A percentile compares a stretch with the other conserved stretches of the same genome.
These are phyloP conservation scores for Oxytropis ochrocephala DNA, from an alignment of 306 rosid genomes.

Conservation along the genomic window DNA sequence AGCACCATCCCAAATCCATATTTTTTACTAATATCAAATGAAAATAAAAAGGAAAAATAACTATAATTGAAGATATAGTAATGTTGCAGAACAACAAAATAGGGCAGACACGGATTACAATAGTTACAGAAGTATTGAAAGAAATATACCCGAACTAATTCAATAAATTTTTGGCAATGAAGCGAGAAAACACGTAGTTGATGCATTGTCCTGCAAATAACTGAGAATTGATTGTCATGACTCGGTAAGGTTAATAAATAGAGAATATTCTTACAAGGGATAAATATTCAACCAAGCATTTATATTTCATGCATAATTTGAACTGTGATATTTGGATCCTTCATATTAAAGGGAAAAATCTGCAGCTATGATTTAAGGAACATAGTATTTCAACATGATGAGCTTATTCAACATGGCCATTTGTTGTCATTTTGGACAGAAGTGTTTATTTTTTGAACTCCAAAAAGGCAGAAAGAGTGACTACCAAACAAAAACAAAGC, in stretches of 20 bases:
- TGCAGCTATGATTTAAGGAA: background rate
- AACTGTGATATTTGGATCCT: background rate
- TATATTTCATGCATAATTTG: background rate
- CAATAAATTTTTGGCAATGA: constrained; percentile 89
- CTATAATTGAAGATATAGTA: background rate
- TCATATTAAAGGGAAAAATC: background rate
- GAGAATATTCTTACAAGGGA: background rate
- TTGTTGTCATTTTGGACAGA: background rate
- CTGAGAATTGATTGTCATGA: constrained; percentile 23
- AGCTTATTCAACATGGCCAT: constrained; percentile 1
- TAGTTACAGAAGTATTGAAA: constrained; percentile 18
- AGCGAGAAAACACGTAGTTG: constrained; percentile 94
- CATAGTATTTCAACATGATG: background rate
- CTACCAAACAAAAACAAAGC: background rate
- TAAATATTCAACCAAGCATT: constrained; percentile 7
- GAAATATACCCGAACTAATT: constrained; percentile 84
- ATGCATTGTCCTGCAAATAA: constrained; percentile 89
- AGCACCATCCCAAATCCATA: background rate
- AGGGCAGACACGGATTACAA: background rate
- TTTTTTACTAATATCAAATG: constrained; percentile 1
- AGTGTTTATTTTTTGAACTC: background rate
- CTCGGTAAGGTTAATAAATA: background rate
- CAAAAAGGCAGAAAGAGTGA: background rate
- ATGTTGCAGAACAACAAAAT: background rate
- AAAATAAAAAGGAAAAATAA: background rate